phyloP scores from a whole-genome alignment of 371 early-diverging fungal genomes.

The Mucor racemosus region DNA sequence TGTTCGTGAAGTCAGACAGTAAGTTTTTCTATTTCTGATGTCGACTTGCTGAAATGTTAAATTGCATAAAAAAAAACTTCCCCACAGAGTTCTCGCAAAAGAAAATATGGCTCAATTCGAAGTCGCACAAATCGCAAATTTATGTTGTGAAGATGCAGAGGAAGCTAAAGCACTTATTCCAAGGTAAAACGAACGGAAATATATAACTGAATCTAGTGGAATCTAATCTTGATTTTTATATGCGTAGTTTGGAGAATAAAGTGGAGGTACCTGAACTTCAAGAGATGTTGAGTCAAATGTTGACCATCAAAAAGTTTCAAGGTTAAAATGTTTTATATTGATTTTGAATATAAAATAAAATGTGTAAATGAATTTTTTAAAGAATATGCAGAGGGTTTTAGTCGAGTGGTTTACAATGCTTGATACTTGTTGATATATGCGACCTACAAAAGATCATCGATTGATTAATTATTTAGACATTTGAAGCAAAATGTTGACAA shows the following conservation, averaged over 20 bases:
- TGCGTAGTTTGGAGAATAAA: constrained; percentile 28
- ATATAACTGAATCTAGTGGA: no score
- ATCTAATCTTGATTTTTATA: not conserved
- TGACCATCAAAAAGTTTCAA: constrained; percentile 79
- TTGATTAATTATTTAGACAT: no score
- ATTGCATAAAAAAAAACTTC: not conserved
- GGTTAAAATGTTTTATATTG: constrained; percentile 34
- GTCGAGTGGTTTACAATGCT: not conserved
- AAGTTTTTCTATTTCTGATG: constrained; percentile 26
- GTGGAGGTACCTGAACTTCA: constrained; percentile 53
- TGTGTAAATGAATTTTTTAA: constrained; percentile 4
- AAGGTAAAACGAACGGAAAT: constrained; percentile 53
- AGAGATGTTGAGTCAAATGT: constrained; percentile 73
- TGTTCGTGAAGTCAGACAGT: constrained; percentile 84
- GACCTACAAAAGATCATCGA: no score
- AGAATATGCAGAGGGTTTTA: not conserved
- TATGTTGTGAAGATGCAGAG: constrained; percentile 86
- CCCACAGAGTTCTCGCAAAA: constrained; percentile 55
- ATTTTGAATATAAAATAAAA: not conserved
- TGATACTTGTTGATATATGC: no score
- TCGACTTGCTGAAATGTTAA: not conserved
- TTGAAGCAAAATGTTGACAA: no score
- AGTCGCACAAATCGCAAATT: constrained; percentile 86
- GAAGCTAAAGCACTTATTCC: constrained; percentile 87
- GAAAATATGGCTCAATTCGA: constrained; percentile 79